Conservation (phyloP, 805 yeast genomes). For the Sugiyamaella chiloensis region DNA sequence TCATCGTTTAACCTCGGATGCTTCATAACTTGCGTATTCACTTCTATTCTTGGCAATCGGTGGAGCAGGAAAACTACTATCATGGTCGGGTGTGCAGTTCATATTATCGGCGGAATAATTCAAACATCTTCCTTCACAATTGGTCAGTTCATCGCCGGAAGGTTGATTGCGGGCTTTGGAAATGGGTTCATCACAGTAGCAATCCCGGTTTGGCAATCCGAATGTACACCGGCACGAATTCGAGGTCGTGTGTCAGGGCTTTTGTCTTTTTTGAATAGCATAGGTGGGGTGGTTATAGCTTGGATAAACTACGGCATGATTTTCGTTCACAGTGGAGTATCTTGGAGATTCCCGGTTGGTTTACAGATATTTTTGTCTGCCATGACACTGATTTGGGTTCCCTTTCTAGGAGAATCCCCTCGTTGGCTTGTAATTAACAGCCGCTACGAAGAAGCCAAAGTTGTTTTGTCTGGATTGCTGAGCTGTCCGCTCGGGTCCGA, state of each 20-base stretch:
- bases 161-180: slow-evolving; percentile 72
- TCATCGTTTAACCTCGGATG: slow-evolving; percentile 47
- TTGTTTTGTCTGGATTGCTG: slow-evolving; percentile 19
- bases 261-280: slow-evolving; percentile 21
- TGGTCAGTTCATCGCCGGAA: slow-evolving; percentile 43
- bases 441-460: slow-evolving; percentile 57
- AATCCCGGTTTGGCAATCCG: slow-evolving; percentile 80
- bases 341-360: slow-evolving; percentile 26
- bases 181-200: slow-evolving; percentile 74
- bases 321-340: slow-evolving; percentile 28
- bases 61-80: slow-evolving; percentile 49
- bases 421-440: slow-evolving; percentile 70
- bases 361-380: slow-evolving; percentile 24
- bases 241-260: slow-evolving; percentile 50
- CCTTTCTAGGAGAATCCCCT: slow-evolving; percentile 80
- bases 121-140: slow-evolving; percentile 38
- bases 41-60: slow-evolving; percentile 47
- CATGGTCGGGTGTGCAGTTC: slow-evolving; percentile 46
- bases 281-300: slow-evolving; percentile 34
- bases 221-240: slow-evolving; percentile 59
- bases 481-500: slow-evolving; percentile 13
- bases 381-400: slow-evolving; percentile 43
- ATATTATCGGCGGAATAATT: slow-evolving; percentile 48
- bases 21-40: slow-evolving; percentile 45
- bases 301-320: slow-evolving; percentile 28